Evolutionary conservation across 1,284 basidiomycete species (phyloP), one percentile per base, ranked within the genome.

Genomic region (Lentinula novae-zelandiae): DNA sequence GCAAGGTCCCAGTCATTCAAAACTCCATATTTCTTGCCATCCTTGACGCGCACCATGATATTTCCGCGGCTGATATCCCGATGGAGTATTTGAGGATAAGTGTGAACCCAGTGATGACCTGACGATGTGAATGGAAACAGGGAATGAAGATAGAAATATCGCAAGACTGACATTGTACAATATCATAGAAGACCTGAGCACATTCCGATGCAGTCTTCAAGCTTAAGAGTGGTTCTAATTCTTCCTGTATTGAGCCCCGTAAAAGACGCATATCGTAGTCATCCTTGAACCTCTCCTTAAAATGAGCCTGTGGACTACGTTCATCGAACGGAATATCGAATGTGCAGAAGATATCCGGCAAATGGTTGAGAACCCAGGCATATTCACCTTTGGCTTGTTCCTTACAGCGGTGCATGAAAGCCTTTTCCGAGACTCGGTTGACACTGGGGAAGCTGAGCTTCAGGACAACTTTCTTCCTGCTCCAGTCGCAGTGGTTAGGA

Each of bases 131-230:
- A 22, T 20, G n/a, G 7, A 50, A 13, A 31, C 9, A 1, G 20
- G 6, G 20, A 27, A n/a, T 22, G 27, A 27, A 27, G 4, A 27
- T 27, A 27, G 27, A 27, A 3, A 27, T 3, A 27, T 27, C 27
- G 36, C 8, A 20, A n/a, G 15, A 58, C 57, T 38, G 31, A 53
- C 57, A 39, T 53, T 53, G 57, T 15, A 52, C 5, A 17, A 59
- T 31, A 34, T 53, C 57, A 36, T 40, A 59, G 50, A 59, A 52
- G 1, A 34, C 57, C 22, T 59, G 57, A 8, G 49, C 57, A 53
- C 38, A 59, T 15, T 59, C 46, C 20, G 13, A 10, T 33, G 39
- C 17, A 20, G 27, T 40, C 39, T 52, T 13, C 7, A 59, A n/a
- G 22, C 34, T 52, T 17, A 1, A 27, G 1, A 59, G 38, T 8